phyloP scores from a whole-genome alignment of 192 early-diverging fungal genomes.

The Phycomyces nitens region DNA sequence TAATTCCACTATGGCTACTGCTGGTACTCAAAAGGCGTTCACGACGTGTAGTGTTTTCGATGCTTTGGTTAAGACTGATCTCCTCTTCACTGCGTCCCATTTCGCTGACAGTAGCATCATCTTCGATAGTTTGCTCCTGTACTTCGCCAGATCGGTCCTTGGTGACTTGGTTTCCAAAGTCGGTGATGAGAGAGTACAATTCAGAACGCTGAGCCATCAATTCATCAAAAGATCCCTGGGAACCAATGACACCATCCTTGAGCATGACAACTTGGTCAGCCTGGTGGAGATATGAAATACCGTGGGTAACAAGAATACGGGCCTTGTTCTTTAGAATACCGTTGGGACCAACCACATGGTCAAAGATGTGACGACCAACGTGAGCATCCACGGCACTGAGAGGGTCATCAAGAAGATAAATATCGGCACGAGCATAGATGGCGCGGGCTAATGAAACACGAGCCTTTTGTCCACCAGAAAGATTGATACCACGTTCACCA shows the following conservation, averaged over 20 bases:
- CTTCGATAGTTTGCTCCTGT: slow-evolving; percentile 19
- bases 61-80: slow-evolving; percentile 1
- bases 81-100: slow-evolving; percentile 6
- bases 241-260: slow-evolving; percentile 63
- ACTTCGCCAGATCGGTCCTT: slow-evolving; percentile 24
- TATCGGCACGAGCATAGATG: slow-evolving; percentile 85
- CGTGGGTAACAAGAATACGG: slow-evolving; percentile 80
- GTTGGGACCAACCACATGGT: slow-evolving; percentile 83
- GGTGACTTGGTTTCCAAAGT: slow-evolving; percentile 57
- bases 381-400: slow-evolving; percentile 65
- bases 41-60: slow-evolving; percentile 1
- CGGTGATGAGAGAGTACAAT: slow-evolving; percentile 64
- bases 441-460: slow-evolving; percentile 65
- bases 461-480: slow-evolving; percentile 91
- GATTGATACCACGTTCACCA: slow-evolving; percentile 86
- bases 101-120: slow-evolving; percentile 4
- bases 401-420: slow-evolving; percentile 76
- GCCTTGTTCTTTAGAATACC: slow-evolving; percentile 76
- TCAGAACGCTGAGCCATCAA: slow-evolving; percentile 63
- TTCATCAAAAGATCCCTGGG: slow-evolving; percentile 62
- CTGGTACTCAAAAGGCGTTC: slow-evolving; percentile 8
- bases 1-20: slow-evolving; percentile 33
- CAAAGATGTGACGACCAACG: slow-evolving; percentile 75
- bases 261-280: slow-evolving; percentile 69
- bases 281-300: slow-evolving; percentile 71